phyloP scores from a whole-genome alignment of 2,329 filamentous ascomycete species.

The Grosmannia clavigera region DNA sequence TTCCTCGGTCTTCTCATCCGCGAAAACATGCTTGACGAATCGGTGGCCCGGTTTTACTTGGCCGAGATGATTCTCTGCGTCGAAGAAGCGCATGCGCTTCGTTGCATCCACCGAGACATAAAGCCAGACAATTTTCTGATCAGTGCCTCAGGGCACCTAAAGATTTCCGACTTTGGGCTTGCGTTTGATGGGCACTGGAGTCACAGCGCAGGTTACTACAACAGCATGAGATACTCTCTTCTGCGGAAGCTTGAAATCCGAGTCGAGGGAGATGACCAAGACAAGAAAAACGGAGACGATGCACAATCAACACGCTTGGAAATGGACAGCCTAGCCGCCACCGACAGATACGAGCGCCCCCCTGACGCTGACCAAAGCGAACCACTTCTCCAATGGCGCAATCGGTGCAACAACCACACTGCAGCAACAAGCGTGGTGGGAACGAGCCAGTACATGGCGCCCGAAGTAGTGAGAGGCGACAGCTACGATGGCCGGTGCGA shows the following conservation, averaged over 20 bases:
- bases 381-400: conserved; percentile 56
- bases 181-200: conserved; percentile 94
- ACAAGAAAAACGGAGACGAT: conserved; percentile 30
- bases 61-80: conserved; percentile 95
- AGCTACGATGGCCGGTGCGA: conserved; percentile 87
- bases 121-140: conserved; percentile 98
- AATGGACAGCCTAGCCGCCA: conserved; percentile 23
- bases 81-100: conserved; percentile 77
- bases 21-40: conserved; percentile 70
- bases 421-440: conserved; percentile 80
- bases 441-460: conserved; percentile 97
- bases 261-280: conserved; percentile 61
- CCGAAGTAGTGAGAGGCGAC: conserved; percentile 74
- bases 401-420: conserved; percentile 54
- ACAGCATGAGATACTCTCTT: conserved; percentile 67
- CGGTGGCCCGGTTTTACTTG: conserved; percentile 71
- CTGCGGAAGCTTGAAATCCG: conserved; percentile 64
- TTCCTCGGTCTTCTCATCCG: conserved; percentile 80
- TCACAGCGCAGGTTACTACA: conserved; percentile 80
- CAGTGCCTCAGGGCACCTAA: conserved; percentile 75
- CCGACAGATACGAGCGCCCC: conserved; percentile 26
- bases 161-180: conserved; percentile 92
- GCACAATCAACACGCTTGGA: background rate
- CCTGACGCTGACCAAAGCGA: conserved; percentile 21
- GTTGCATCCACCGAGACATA: conserved; percentile 89